phyloP scores from a whole-genome alignment of 148 eudicot species.

The Suaeda aralocaspica region DNA sequence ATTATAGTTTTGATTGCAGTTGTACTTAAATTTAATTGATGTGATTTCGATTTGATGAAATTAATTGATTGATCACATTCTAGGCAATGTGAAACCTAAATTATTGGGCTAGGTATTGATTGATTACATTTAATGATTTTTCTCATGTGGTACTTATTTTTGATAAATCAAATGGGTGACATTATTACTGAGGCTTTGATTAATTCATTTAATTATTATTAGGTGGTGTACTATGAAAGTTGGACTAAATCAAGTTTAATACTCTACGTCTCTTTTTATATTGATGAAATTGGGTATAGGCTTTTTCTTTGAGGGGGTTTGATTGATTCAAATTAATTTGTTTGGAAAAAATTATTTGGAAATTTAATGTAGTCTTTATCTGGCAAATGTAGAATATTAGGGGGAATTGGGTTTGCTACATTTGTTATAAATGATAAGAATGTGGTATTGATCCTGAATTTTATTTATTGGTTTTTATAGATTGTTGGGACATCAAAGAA shows the following conservation, averaged over 20 bases:
- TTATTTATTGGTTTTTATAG: conserved; percentile 26
- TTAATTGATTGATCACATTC: not conserved
- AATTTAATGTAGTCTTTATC: not conserved
- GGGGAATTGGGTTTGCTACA: too few relatives aligned
- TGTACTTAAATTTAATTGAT: too few relatives aligned
- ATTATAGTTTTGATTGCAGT: too few relatives aligned
- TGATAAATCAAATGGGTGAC: not conserved
- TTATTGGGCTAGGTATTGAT: not conserved
- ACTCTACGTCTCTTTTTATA: not conserved
- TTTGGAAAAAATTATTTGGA: too few relatives aligned
- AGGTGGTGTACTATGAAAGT: not conserved
- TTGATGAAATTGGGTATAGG: too few relatives aligned
- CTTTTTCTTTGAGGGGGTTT: not conserved
- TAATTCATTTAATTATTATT: not conserved
- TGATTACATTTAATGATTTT: not conserved
- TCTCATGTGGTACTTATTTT: not conserved
- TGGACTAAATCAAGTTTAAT: not conserved
- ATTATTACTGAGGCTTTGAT: not conserved
- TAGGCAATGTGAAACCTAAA: not conserved
- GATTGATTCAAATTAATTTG: conserved; percentile 4
- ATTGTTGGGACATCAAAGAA: conserved; percentile 73
- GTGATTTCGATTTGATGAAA: too few relatives aligned
- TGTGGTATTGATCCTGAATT: not conserved
- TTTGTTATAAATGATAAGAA: not conserved
- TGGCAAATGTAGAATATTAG: not conserved